Percentiles rank a stretch among this genome's conserved stretches.
These are phyloP conservation scores for Musa balbisiana DNA, from an alignment of 202 grass and related monocot species.

Conservation along the genomic window DNA sequence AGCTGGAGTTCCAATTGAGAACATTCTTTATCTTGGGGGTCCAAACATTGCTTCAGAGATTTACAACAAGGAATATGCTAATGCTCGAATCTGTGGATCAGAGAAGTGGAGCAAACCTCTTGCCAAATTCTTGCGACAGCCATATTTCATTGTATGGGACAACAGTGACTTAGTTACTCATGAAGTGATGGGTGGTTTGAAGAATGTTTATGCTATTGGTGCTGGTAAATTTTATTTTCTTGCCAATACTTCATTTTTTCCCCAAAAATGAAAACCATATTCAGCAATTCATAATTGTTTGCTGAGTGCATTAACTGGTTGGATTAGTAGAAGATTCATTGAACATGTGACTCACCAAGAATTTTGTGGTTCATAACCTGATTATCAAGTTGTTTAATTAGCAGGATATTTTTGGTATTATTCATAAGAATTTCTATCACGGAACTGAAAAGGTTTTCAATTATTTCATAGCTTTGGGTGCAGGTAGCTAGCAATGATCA, in stretches of 20 bases:
- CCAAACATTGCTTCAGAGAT: conserved; percentile 94
- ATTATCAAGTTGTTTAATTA: no score
- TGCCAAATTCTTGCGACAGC: conserved; percentile 82
- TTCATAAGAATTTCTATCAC: no score
- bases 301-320: background rate
- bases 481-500: no score
- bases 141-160: conserved; percentile 98
- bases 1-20: conserved; percentile 73
- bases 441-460: no score
- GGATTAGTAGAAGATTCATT: background rate
- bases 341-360: no score
- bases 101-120: conserved; percentile 81
- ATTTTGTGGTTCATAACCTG: no score
- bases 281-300: no score
- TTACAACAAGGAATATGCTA: conserved; percentile 98
- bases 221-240: conserved; percentile 51
- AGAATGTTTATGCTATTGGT: conserved; percentile 96
- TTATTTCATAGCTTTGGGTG: no score
- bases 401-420: no score
- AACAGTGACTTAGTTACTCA: conserved; percentile 94
- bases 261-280: background rate
- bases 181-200: conserved; percentile 96
- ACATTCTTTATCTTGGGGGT: conserved; percentile 94
- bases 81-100: conserved; percentile 89
- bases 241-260: background rate